Percentiles rank a stretch among this genome's conserved stretches.
Conservation (phyloP, 2,329 filamentous ascomycete genomes). For the Phyllachora maydis region DNA sequence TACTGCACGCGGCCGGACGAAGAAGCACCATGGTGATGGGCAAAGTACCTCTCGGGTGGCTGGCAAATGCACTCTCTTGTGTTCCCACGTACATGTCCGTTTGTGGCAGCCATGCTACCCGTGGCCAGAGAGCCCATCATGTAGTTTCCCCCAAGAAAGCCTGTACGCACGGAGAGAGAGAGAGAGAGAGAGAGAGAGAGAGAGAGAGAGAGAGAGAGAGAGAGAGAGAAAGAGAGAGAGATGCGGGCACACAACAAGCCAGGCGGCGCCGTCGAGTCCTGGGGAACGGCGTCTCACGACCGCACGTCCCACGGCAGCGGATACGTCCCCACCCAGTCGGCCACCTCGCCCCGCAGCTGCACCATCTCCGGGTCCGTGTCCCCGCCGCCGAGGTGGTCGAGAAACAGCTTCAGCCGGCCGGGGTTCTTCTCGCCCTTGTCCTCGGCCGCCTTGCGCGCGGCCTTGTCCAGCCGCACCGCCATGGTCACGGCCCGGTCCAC, state of each 20-base stretch:
- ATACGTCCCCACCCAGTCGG: conserved; percentile 59
- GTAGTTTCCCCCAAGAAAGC: too few relatives aligned
- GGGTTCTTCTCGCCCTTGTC: conserved; percentile 45
- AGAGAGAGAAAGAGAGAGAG: not conserved
- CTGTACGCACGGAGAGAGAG: not conserved
- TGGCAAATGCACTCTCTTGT: too few relatives aligned
- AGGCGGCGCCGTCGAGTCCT: too few relatives aligned
- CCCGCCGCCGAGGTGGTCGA: conserved; percentile 47
- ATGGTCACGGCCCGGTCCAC: conserved; percentile 70
- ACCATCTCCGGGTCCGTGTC: conserved; percentile 50
- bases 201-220: not conserved
- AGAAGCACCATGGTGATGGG: too few relatives aligned
- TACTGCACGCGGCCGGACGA: too few relatives aligned
- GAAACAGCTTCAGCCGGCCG: conserved; percentile 43
- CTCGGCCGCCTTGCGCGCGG: conserved; percentile 46
- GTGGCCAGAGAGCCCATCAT: too few relatives aligned
- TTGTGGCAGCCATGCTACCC: too few relatives aligned
- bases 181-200: not conserved
- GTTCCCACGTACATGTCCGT: too few relatives aligned
- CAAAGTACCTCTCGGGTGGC: too few relatives aligned
- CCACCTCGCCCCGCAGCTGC: conserved; percentile 53
- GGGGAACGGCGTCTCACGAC: too few relatives aligned
- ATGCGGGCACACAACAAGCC: not conserved
- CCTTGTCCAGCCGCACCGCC: conserved; percentile 54
- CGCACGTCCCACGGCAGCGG: conserved; percentile 42